Evolutionary conservation across 1,139 yeast species (phyloP), one percentile per base, ranked within the genome.

Genomic region (Magnusiomyces fungicola): DNA sequence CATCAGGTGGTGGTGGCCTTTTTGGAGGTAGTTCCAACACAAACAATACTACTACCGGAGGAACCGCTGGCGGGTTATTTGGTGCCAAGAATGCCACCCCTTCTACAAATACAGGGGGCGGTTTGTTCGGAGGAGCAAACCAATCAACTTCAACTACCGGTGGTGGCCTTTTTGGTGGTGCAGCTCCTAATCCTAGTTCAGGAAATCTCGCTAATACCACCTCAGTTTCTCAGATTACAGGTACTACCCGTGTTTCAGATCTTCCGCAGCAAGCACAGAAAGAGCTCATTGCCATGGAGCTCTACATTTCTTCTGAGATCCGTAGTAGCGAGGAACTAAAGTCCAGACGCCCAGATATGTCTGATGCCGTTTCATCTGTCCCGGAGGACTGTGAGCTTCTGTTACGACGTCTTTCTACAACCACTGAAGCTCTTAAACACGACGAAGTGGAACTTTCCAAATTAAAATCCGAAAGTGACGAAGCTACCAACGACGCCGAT

Each of bases 191-290:
- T 53, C 45, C 40, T 56, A 57, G 48, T 58, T 58, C 18, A 45
- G 16, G 61, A 55, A 32, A 46, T 48, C 61, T 56, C 48, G 58
- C 53, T 41, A 47, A 55, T 19, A 22, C 38, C 43, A 24, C 44
- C 33, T 53, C 61, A 60, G 46, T 62, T 57, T 47, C 61, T 3
- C 83, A 79, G 43, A 74, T 89, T 49, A 85, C 92, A 2, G 84
- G 96, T 4, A 79, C 90, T 76, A 87, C 97, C 0, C 75, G 95
- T 49, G 92, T 90, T 2, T 81, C 85, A 12, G 97, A 90, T 57
- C 73, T 92, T 44, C 95, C 97, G 0, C 80, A 75, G 40, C 78
- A 77, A 12, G 73, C 79, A 39, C 89, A 89, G 59, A 82, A 79
- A 58, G 87, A 88, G 63, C 73, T 92, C 40, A 95, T 88, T 62